Conservation (phyloP, 345 rosid species). For the Eucalyptus tenuipes region DNA sequence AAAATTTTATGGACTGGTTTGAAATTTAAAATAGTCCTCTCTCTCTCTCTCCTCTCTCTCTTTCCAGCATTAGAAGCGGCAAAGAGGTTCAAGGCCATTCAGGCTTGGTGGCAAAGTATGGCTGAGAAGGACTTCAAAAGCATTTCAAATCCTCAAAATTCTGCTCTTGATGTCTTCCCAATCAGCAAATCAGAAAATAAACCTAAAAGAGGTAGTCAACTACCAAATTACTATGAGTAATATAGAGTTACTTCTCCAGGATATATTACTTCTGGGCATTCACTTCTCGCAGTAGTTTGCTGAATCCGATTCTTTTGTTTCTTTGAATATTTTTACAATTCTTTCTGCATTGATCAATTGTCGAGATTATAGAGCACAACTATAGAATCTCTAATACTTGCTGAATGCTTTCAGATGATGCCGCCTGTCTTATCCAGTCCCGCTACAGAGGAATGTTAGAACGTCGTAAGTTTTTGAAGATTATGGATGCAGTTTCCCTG, state of each 20-base stretch:
- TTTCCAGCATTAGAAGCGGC: slow-evolving; percentile 42
- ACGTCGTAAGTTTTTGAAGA: slow-evolving; percentile 33
- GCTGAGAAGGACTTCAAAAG: slow-evolving; percentile 35
- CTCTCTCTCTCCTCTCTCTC: background rate
- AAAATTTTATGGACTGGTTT: background rate
- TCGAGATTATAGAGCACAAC: background rate
- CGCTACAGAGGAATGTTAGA: slow-evolving; percentile 31
- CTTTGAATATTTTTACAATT: background rate
- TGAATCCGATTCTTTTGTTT: background rate
- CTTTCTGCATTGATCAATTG: background rate
- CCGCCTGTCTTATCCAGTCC: slow-evolving; percentile 60
- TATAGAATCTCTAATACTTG: background rate
- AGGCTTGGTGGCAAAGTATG: slow-evolving; percentile 95
- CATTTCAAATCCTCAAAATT: slow-evolving; percentile 15
- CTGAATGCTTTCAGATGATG: slow-evolving; percentile 27
- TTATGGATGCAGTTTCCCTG: slow-evolving; percentile 18
- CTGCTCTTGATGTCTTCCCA: slow-evolving; percentile 13
- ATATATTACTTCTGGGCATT: background rate
- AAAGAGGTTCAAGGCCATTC: slow-evolving; percentile 62
- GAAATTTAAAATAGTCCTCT: background rate
- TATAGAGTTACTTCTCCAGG: background rate
- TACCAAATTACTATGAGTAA: background rate
- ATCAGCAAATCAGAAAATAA: slow-evolving; percentile 5
- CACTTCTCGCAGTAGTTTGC: background rate
- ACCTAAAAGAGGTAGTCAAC: slow-evolving; percentile 30